Conservation (phyloP, 768 basidiomycete genomes). For the Pleurotus citrinopileatus region DNA sequence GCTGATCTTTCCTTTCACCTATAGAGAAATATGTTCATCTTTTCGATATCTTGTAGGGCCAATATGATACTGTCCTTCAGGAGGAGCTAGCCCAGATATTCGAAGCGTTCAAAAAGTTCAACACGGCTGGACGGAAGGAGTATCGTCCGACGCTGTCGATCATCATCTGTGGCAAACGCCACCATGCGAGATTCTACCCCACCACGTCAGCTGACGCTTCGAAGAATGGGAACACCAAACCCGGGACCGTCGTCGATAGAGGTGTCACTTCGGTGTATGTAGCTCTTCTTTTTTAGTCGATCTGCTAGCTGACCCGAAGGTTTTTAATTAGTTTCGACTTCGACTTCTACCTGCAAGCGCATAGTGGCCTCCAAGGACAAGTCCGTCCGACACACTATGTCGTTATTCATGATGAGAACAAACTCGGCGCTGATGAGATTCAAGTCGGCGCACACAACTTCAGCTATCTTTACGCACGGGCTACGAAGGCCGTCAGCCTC, state of each 20-base stretch:
- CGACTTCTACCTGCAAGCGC: conserved; percentile 71
- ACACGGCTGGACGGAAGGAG: conserved; percentile 33
- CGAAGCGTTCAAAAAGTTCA: conserved; percentile 55
- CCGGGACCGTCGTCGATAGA: conserved; percentile 79
- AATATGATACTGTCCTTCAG: conserved; percentile 59
- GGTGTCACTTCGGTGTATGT: conserved; percentile 72
- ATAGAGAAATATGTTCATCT: background rate
- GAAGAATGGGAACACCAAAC: conserved; percentile 70
- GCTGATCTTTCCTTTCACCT: conserved; percentile 16
- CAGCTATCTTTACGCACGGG: conserved; percentile 77
- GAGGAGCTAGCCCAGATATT: conserved; percentile 63
- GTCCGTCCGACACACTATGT: conserved; percentile 78
- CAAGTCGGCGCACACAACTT: conserved; percentile 70
- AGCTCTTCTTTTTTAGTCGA: conserved; percentile 14
- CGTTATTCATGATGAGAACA: conserved; percentile 76
- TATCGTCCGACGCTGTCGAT: conserved; percentile 70
- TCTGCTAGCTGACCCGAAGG: conserved; percentile 3
- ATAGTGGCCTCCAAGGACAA: conserved; percentile 69
- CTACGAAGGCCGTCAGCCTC: conserved; percentile 81
- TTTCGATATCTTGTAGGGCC: conserved; percentile 48
- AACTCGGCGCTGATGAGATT: conserved; percentile 63
- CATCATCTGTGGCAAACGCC: conserved; percentile 59
- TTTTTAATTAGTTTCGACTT: conserved; percentile 50
- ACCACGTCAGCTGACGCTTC: conserved; percentile 47
- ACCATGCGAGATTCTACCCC: conserved; percentile 48